Percentiles rank a stretch among this genome's conserved stretches.
Conservation (phyloP, 305 asterid species). For the Caryopteris hybrid region DNA sequence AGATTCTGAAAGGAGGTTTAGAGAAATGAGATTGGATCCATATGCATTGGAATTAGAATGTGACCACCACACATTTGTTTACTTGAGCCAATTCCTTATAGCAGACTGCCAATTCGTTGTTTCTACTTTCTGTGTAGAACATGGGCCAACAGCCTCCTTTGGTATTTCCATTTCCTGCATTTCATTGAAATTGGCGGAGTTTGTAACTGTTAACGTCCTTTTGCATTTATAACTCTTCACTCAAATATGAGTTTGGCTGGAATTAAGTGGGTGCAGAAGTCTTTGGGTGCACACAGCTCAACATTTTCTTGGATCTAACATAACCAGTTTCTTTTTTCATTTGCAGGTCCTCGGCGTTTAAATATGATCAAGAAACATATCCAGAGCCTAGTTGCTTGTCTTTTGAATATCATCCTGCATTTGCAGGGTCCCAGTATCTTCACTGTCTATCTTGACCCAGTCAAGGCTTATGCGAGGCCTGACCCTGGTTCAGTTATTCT, state of each 20-base stretch:
- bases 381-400: slow-evolving; percentile 67
- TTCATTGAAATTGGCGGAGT: neutral
- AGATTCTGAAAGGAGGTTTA: neutral
- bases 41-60: neutral
- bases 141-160: neutral
- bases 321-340: slow-evolving; percentile 21
- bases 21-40: neutral
- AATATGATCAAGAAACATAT: slow-evolving; percentile 58
- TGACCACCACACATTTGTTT: neutral
- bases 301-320: neutral
- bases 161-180: neutral
- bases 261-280: neutral
- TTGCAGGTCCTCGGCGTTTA: slow-evolving; percentile 64
- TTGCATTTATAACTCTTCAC: neutral
- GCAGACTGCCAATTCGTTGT: neutral
- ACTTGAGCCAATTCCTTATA: neutral
- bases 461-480: slow-evolving; percentile 35
- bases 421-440: slow-evolving; percentile 71
- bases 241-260: neutral
- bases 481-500: slow-evolving; percentile 80
- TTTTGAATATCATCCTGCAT: slow-evolving; percentile 71
- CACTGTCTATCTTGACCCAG: slow-evolving; percentile 28
- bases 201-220: neutral
- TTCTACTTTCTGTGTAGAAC: neutral
- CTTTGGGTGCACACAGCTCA: neutral